Conservation (phyloP, 225 moss, liverwort and hornwort species). For the Climacium dendroides region DNA sequence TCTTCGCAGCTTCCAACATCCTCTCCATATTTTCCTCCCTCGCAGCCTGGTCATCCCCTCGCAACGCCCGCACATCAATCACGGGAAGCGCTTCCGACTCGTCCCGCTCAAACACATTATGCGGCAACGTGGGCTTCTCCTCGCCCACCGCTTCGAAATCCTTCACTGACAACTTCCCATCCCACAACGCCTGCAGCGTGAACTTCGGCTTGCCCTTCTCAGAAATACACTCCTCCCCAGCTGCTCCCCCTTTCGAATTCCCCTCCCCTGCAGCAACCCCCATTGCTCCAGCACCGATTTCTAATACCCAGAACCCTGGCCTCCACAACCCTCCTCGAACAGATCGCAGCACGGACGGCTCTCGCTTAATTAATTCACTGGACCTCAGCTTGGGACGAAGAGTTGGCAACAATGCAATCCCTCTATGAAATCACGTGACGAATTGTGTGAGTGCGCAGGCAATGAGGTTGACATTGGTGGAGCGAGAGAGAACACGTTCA, state of each 20-base stretch:
- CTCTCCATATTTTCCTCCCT: neutral
- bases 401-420: neutral
- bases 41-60: neutral
- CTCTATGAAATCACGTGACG: neutral
- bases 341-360: neutral
- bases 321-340: neutral
- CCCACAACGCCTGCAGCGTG: constrained; percentile 25
- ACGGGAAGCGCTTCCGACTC: constrained; percentile 9
- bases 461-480: neutral
- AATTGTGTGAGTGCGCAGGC: neutral
- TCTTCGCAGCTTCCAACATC: constrained; percentile 31
- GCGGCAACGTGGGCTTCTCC: constrained; percentile 5
- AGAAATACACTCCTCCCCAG: neutral
- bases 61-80: constrained; percentile 10
- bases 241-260: neutral
- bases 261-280: neutral
- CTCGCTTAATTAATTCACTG: neutral
- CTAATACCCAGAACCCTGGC: neutral
- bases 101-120: constrained; percentile 17
- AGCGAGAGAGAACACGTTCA: neutral
- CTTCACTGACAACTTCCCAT: constrained; percentile 15
- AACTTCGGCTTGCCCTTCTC: neutral
- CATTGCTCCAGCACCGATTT: neutral
- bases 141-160: constrained; percentile 8
- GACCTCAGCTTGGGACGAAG: neutral